phyloP scores from a whole-genome alignment of 176 grass and related monocot species.

The Olyra latifolia region DNA sequence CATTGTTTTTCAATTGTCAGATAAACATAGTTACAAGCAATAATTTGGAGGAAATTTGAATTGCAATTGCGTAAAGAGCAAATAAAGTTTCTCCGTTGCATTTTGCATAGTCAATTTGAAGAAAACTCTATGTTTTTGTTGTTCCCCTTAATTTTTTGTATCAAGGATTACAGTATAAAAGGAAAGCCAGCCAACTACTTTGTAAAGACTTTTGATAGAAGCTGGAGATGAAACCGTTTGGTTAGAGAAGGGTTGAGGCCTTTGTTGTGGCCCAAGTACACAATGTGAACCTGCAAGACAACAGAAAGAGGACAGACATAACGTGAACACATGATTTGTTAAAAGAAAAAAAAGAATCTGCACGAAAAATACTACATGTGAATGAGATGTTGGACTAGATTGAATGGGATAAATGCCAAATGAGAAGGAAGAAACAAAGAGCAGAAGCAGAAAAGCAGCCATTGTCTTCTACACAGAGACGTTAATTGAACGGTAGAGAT shows the following conservation, averaged over 20 bases:
- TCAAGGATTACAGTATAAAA: background rate
- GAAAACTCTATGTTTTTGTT: conserved; percentile 2
- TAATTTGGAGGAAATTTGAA: background rate
- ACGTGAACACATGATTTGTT: conserved; percentile 31
- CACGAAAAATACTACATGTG: conserved; percentile 38
- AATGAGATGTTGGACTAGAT: conserved; percentile 37
- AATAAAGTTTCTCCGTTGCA: background rate
- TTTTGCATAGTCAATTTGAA: background rate
- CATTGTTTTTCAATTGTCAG: background rate
- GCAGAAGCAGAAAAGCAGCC: conserved; percentile 60
- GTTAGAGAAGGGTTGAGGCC: conserved; percentile 66
- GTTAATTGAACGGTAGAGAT: conserved; percentile 34
- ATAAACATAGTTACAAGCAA: background rate
- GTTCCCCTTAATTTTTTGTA: background rate
- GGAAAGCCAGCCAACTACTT: conserved; percentile 48
- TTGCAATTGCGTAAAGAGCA: background rate
- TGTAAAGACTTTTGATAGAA: conserved; percentile 80
- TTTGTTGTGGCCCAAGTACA: conserved; percentile 79
- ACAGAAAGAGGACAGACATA: conserved; percentile 28
- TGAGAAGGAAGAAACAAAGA: conserved; percentile 54
- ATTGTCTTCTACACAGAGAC: conserved; percentile 64
- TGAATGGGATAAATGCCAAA: conserved; percentile 44
- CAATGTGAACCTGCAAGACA: conserved; percentile 85
- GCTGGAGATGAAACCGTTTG: conserved; percentile 57
- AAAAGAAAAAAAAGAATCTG: conserved; percentile 29